Base-by-base conservation (phyloP, 345 rosid genomes). In the Hevea brasiliensis region DNA sequence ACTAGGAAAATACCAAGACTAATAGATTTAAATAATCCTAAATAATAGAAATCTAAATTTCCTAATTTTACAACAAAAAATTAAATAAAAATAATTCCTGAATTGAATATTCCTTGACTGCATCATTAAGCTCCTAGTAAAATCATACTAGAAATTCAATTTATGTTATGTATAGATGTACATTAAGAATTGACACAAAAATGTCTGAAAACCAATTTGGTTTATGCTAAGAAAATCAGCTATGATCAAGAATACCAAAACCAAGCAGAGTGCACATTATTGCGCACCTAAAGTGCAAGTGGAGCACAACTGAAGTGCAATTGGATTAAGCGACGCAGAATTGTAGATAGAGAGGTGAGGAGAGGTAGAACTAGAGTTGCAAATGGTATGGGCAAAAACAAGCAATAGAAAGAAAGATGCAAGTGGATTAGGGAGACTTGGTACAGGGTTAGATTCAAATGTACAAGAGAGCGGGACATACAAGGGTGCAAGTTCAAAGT, bases 81-180 rank as follows among this genome's bases (percentile, higher is more conserved):
- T 32, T 32, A 32, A 32, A 32, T 32, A 32, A 32, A 32, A 32
- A 32, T 32, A 32, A 32, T 32, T 32, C 37, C 37, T 32, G 4
- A 32, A 32, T 32, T 32, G 37, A 32, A 32, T 32, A 2, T 32
- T 2, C 4, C 37, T 32, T 32, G 4, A 32, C 37, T 32, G 37
- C 37, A 32, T 32, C 37, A 32, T 6, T 67, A 48, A 74, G 66
- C 66, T 66, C 15, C 62, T 40, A 63, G 18, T 55, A 40, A 72
- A 15, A 27, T 20, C 9, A 50, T 13, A 21, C 24, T 17, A 53
- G 47, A 17, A 62, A n/a, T 23, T 12, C 7, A 17, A 54, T 23
- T 62, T 51, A 35, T 18, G 3, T 6, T 50, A 20, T 20, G 13
- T 7, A 11, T 1, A 7, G 13, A 44, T 44, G 47, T 44, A 44